Evolutionary conservation across 2,329 filamentous ascomycete species (phyloP).

Genomic region (Fusarium ramigenum): DNA sequence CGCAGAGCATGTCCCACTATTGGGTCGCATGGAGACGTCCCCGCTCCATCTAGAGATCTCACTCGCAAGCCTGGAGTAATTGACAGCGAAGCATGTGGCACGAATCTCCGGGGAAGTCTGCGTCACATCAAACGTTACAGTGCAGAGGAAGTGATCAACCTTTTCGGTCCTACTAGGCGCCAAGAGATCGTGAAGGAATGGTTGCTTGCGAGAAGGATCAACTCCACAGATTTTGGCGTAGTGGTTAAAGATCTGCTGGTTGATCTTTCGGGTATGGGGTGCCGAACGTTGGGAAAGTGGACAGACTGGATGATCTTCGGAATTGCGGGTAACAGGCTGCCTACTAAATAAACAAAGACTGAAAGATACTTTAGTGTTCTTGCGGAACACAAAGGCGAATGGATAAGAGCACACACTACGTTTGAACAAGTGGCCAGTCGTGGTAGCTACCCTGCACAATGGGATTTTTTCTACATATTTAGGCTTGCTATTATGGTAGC

Average conservation of each 20-base stretch:
- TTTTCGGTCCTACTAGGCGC: background rate
- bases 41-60: background rate
- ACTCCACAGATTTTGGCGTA: background rate
- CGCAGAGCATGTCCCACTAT: background rate
- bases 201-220: background rate
- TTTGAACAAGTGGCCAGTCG: too few species aligned
- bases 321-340: background rate
- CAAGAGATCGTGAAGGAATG: background rate
- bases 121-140: background rate
- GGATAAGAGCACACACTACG: too few species aligned
- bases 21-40: background rate
- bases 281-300: background rate
- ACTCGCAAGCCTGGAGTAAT: background rate
- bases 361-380: too few species aligned
- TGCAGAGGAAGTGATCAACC: background rate
- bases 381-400: too few species aligned
- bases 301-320: accelerated
- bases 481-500: background rate
- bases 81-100: background rate
- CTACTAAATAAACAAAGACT: background rate
- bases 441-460: background rate
- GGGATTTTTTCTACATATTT: too few species aligned
- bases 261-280: background rate
- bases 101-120: background rate
- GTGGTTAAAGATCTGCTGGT: background rate